Evolutionary conservation across 805 yeast genomes (phyloP), one percentile per base, ranked within the genome.

Genomic region (Lipomyces lipofer): DNA sequence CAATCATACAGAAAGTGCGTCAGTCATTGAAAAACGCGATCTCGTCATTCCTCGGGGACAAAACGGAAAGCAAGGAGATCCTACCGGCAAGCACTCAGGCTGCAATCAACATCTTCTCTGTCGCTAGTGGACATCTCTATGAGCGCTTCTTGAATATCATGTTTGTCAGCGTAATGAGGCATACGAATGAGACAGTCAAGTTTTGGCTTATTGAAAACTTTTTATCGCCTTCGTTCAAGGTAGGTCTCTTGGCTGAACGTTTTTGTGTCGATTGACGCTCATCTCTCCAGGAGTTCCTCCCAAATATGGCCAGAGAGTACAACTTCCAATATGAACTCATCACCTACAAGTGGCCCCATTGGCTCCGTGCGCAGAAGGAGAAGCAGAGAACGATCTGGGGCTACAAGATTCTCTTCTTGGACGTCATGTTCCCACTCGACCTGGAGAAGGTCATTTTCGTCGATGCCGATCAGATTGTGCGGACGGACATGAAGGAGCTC

Each of bases 321-420:
- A 81, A 82, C 1, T 86, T 88, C 65, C 78, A 84, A 46, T 87
- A 84, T 65, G 92, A 89, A 64, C 70, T 89, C 43, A 75, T 94
- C n/a, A 81, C 86, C 0, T 92, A 87, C 69, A 85, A 86, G 59
- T 92, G 99, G 99, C 99, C 99, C 12, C 69, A 75, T 8, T 92
- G 97, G 96, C 73, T 92, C 19, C 78, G 91, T 47, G 77, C 78
- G 2, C 98, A 92, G 70, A 69, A 84, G 33, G 92, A 86, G 60
- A 81, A 81, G 64, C 90, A 85, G 65, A 76, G 97, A 58, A 82
- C 84, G 2, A 81, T 89, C 48, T 88, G 96, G 90, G 96, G 94
- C 3, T 54, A 47, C 7, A 92, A 92, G 68, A 84, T 91, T 32
- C 71, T 92, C 47, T 89, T 92, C 64, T 71, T 90, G 59, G 99